phyloP scores from a whole-genome alignment of 768 basidiomycete genomes.

The Pleurotus djamor region DNA sequence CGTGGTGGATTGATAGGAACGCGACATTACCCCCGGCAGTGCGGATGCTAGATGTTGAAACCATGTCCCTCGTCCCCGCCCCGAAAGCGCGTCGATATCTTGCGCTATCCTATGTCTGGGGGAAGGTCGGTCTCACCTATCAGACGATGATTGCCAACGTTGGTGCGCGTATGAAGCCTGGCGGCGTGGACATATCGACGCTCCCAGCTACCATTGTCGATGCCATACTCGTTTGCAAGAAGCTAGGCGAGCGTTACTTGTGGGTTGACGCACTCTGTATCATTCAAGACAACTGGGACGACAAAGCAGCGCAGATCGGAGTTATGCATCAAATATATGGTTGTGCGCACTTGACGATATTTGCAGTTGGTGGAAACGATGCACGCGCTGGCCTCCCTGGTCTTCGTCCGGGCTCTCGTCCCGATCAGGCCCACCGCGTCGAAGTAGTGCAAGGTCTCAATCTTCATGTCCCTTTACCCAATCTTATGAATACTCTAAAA shows the following conservation, averaged over 20 bases:
- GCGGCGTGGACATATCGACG: not conserved
- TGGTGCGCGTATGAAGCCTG: not conserved
- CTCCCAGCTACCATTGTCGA: not conserved
- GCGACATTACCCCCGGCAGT: not conserved
- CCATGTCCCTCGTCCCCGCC: not conserved
- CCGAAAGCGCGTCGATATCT: not conserved
- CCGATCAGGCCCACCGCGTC: not conserved
- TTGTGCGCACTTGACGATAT: not conserved
- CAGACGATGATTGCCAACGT: not conserved
- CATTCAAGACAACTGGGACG: not conserved
- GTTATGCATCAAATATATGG: conserved; percentile 1
- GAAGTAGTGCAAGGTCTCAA: not conserved
- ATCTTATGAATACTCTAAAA: not conserved
- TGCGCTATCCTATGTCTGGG: not conserved
- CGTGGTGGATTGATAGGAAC: not conserved
- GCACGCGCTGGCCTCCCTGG: not conserved
- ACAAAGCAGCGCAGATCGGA: not conserved
- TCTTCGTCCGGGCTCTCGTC: not conserved
- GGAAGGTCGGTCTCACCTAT: not conserved
- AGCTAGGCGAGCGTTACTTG: not conserved
- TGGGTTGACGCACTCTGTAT: conserved; percentile 1
- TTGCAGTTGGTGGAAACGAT: not conserved
- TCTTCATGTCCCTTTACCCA: not conserved
- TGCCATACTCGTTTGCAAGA: not conserved
- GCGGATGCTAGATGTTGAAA: not conserved